Evolutionary conservation across 2,329 filamentous ascomycete genomes (phyloP).

Genomic region (Colletotrichum sp.): DNA sequence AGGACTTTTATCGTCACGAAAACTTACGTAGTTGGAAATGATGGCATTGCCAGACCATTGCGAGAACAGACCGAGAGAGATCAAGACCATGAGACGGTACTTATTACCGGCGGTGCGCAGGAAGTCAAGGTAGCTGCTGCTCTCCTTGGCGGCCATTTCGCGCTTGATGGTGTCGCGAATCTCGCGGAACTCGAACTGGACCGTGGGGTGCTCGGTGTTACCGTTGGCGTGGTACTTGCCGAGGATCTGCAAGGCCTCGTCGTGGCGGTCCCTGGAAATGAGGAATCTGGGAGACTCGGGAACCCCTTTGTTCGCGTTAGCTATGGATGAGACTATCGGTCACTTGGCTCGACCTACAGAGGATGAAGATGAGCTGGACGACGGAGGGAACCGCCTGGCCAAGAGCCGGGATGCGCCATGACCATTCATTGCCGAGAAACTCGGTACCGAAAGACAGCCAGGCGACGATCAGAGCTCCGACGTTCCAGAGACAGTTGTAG

Average conservation of each 20-base stretch:
- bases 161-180: conserved; percentile 63
- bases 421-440: conserved; percentile 51
- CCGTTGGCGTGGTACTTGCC: conserved; percentile 37
- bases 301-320: conserved; percentile 30
- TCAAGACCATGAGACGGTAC: conserved; percentile 55
- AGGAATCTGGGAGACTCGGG: conserved; percentile 49
- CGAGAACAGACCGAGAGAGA: conserved; percentile 63
- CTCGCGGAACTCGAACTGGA: conserved; percentile 64
- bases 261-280: conserved; percentile 39
- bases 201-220: conserved; percentile 47
- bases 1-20: neutral
- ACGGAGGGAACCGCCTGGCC: conserved; percentile 53
- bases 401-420: conserved; percentile 55
- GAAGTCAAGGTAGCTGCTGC: conserved; percentile 58
- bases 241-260: conserved; percentile 39
- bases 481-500: conserved; percentile 61
- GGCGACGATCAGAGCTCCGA: conserved; percentile 50
- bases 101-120: conserved; percentile 62
- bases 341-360: conserved; percentile 27
- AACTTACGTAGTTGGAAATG: conserved; percentile 56
- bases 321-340: neutral
- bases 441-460: conserved; percentile 57
- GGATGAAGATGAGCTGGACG: conserved; percentile 57
- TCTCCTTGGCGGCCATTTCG: conserved; percentile 52
- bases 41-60: conserved; percentile 67